Evolutionary conservation across 371 early-diverging fungal genomes (phyloP), one percentile per base, ranked within the genome.

Genomic region (Apophysomyces trapeziformis): DNA sequence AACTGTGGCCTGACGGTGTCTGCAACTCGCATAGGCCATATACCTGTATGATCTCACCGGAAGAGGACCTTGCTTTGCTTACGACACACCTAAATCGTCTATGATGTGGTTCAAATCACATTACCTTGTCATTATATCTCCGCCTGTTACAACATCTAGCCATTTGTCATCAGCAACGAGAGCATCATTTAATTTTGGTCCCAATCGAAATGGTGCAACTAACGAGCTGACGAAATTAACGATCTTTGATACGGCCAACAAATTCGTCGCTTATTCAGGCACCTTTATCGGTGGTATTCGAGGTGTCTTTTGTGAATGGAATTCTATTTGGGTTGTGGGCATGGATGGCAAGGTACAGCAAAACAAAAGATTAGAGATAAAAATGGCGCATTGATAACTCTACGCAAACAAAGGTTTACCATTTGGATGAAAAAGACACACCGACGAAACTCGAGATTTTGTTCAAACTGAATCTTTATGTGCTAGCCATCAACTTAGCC

Each of bases 1-100:
- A 50, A 18, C 21, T 35, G 5, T 6, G 21, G n/a, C 41, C 39
- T 12, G 32, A 26, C 21, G 7, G 26, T 59, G 38, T 58, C 61
- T 18, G n/a, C 37, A 9, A 12, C 56, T 9, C 45, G 41, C 41
- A 1, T 57, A 87, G 83, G 96, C 96, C 5, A 90, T 96, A 11
- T 96, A 93, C 69, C 90, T 95, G 47, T 98, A 96, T 75, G 92
- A 89, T 56, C 82, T 90, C 0, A 95, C 96, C 8, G 97, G 98
- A 8, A 87, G 96, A 38, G 97, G 97, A 3, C 93, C 95, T 4
- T 96, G 96, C 68, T 94, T 94, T 77, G 93, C 93, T 4, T 95
- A 93, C 61, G 96, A 96, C 59, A 90, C 87, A 2, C 82, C 91
- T 37, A 95, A 95, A 78, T 85, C 87, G 5, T 87, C 80, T 8